Evolutionary conservation across 2,329 filamentous ascomycete species (phyloP).

Genomic region (Fusarium sulawesiense): DNA sequence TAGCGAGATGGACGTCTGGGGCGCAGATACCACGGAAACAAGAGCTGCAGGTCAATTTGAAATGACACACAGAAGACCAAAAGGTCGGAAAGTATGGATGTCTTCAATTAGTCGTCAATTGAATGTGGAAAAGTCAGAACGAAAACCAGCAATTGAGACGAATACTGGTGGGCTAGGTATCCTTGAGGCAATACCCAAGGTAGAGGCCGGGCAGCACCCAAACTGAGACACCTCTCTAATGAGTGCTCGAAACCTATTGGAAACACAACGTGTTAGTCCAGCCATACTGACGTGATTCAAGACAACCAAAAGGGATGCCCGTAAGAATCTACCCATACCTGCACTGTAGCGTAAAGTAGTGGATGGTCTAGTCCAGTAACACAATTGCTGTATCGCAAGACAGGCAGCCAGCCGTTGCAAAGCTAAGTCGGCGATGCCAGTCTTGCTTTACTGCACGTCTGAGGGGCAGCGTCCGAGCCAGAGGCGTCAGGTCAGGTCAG

Average conservation of each 20-base stretch:
- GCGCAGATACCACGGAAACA: constrained; percentile 29
- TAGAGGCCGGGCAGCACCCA: neutral
- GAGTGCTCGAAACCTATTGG: constrained; percentile 30
- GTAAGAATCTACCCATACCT: constrained; percentile 12
- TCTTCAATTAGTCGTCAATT: constrained; percentile 13
- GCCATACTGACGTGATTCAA: constrained; percentile 8
- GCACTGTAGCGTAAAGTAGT: neutral
- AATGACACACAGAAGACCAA: constrained; percentile 4
- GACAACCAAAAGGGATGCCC: constrained; percentile 11
- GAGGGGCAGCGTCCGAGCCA: constrained; percentile 28
- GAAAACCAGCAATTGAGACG: neutral
- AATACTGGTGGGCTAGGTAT: neutral
- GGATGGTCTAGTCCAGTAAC: neutral
- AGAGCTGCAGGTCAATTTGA: constrained; percentile 10
- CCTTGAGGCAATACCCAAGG: constrained; percentile 19
- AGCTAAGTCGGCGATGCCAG: constrained; percentile 3
- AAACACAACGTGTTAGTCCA: constrained; percentile 31
- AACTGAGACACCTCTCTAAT: constrained; percentile 20
- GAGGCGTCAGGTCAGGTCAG: constrained; percentile 18
- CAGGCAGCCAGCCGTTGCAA: constrained; percentile 16
- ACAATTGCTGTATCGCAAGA: constrained; percentile 1
- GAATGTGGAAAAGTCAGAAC: neutral
- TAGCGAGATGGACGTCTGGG: constrained; percentile 23
- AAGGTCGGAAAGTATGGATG: constrained; percentile 14
- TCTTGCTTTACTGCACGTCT: constrained; percentile 21